Evolutionary conservation across 1,284 basidiomycete genomes (phyloP), one percentile per base, ranked within the genome.

Genomic region (Amylostereum areolatum): DNA sequence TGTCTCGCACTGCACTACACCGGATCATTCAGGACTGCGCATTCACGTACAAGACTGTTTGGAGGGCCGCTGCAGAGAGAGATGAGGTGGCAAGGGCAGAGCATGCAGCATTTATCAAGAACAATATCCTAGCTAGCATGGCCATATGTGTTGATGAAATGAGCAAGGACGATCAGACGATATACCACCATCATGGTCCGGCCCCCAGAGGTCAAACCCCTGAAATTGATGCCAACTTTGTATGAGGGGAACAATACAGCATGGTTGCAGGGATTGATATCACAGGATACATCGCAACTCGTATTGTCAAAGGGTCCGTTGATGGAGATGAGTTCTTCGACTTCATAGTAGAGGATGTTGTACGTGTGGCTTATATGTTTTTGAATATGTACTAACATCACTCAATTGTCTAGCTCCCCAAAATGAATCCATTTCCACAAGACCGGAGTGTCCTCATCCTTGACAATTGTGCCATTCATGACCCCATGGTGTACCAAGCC

Each of bases 391-490:
- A 31, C 18, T 34, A 27, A 39, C 34, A n/a, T n/a, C n/a, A n/a
- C n/a, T n/a, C n/a, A n/a, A 5, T 32, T 18, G 10, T n/a, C 10
- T 49, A 60, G 57, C 54, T 60, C 24, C 57, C 57, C 5, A 27
- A 48, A 24, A 60, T 60, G 57, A 59, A 59, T 45, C 50, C 49
- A 11, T 60, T 50, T 41, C 58, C 58, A 11, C 48, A 49, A n/a
- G 49, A 56, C 28, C 34, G 44, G 7, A 59, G 58, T 52, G 50
- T 60, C 12, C 42, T 60, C 25, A 53, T 60, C n/a, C 45, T 60
- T n/a, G 57, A 60, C 43, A 59, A 60, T 47, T 60, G 58, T 49
- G 49, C 49, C 2, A 59, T 59, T 31, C 57, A 59, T 43, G 55
- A 59, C n/a, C n/a, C n/a, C n/a, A n/a, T n/a, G n/a, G n/a, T n/a